Base-by-base conservation (phyloP, 495 filamentous ascomycete species). In the Trypethelium eluteriae region DNA sequence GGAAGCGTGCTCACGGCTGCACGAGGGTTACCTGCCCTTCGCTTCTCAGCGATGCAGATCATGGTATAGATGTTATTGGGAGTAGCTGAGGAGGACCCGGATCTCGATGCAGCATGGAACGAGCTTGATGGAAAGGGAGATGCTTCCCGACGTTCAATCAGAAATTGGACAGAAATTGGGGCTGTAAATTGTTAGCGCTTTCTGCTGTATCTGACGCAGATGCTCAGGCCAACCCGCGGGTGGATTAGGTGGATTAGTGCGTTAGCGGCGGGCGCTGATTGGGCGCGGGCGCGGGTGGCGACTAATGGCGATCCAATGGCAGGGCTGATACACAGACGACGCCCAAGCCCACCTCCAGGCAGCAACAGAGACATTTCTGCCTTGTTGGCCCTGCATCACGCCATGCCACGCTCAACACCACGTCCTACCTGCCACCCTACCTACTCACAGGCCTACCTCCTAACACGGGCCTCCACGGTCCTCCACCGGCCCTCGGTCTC, bases 311-410 rank as follows among this genome's bases (percentile, higher is more conserved):
- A 59, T 7, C n/a, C 25, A 25, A 25, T 25, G 25, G 25, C 25
- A 25, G 25, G 25, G 25, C 25, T 25, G 25, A 25, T 25, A 25
- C 25, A 25, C 25, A 25, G 25, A 36, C 32, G 7, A 59, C 53
- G 53, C 53, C 53, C 53, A 11, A 59, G 53, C 53, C 49, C 53
- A 59, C 11, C 53, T 59, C 53, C 53, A 59, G 53, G 53, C 53
- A 59, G 53, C 53, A 59, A 36, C 53, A 59, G 32, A 36, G 25
- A 59, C 5, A 59, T 59, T 11, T 34, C 18, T 59, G 53, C 53
- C 53, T 59, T 59, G 53, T n/a, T n/a, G 3, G 25, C 53, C 25
- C 11, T 25, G 53, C 53, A 44, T 44, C 41, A 44, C 14, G 41
- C 41, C 41, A 44, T 14, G 14, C 41, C 7, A 7, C 41, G 41